Evolutionary conservation across 2,329 filamentous ascomycete genomes (phyloP).

Genomic region (Catunica adiposa): DNA sequence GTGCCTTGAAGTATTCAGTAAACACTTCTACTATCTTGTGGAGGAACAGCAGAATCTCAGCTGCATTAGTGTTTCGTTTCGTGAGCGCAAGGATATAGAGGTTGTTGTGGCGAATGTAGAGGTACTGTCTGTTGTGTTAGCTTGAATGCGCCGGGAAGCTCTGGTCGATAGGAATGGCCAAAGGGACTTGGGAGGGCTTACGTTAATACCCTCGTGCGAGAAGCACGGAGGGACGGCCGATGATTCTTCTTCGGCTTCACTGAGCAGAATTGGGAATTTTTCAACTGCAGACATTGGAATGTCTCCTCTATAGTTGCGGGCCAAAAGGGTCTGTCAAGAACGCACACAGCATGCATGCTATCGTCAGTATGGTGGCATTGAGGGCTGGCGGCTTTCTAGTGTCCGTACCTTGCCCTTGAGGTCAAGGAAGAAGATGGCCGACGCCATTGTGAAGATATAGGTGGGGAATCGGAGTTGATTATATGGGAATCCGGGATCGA

Average conservation of each 20-base stretch:
- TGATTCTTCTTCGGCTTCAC: conserved; percentile 97
- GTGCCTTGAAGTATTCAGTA: conserved; percentile 98
- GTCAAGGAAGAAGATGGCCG: conserved; percentile 94
- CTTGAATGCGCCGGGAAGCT: background rate
- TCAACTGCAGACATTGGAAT: conserved; percentile 99
- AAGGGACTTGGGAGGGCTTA: conserved; percentile 30
- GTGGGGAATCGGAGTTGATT: background rate
- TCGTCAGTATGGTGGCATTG: too few species aligned
- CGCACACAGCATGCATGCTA: background rate
- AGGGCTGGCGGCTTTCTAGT: too few species aligned
- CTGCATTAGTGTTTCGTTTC: conserved; percentile 97
- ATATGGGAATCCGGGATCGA: background rate
- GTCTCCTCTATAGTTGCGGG: conserved; percentile 94
- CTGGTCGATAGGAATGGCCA: too few species aligned
- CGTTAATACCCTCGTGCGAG: conserved; percentile 96
- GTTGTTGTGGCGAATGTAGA: conserved; percentile 98
- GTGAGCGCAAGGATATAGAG: conserved; percentile 94
- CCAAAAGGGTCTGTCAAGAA: conserved; percentile 68
- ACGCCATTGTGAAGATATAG: conserved; percentile 54
- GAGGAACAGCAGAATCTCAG: conserved; percentile 93
- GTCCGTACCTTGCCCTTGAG: conserved; percentile 87
- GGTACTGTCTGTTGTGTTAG: conserved; percentile 46
- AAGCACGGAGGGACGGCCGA: conserved; percentile 96
- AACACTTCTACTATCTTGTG: conserved; percentile 98
- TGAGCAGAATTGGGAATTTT: conserved; percentile 88